Evolutionary conservation across 345 rosid genomes (phyloP), one percentile per base, ranked within the genome.

Genomic region (Clausena lansium): DNA sequence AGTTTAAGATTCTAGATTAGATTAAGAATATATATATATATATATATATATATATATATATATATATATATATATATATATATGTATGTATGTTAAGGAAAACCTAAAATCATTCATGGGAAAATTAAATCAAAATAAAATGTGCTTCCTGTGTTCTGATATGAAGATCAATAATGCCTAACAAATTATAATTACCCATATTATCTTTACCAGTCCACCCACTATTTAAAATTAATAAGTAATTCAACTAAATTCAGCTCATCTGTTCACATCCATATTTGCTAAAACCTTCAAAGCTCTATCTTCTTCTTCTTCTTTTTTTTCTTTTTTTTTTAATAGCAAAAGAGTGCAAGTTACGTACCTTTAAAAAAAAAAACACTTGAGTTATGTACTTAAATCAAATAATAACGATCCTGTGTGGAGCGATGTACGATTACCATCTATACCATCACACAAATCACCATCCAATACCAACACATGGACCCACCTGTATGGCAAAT

Each of bases 391-490:
- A 41, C 9, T 68, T 41, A 39, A 68, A 20, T 45, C 50, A 5
- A 14, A 14, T 61, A 3, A 33, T 58, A 58, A 54, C 17, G 59
- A 76, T 79, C 72, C 45, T n/a, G 13, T 52, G 78, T 67, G 28
- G n/a, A 6, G 15, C 36, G 20, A 28, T 41, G 65, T 30, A 57
- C 35, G 27, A 13, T 62, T 38, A 68, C n/a, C 25, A 10, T 27
- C 15, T 28, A n/a, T 1, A 39, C 14, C 1, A 28, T 10, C 20
- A 14, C 8, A 55, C 25, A 63, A 30, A 6, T 41, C 47, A 20
- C 50, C 41, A 83, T 78, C 75, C 5, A 20, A 52, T 36, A 25
- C 61, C 74, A 76, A 70, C 81, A 81, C 17, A 15, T 8, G 82
- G 82, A 47, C 70, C 81, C 77, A 63, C 81, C 3, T 41, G 27